Conservation (phyloP, 116 monocot genomes). For the Zostera marina region DNA sequence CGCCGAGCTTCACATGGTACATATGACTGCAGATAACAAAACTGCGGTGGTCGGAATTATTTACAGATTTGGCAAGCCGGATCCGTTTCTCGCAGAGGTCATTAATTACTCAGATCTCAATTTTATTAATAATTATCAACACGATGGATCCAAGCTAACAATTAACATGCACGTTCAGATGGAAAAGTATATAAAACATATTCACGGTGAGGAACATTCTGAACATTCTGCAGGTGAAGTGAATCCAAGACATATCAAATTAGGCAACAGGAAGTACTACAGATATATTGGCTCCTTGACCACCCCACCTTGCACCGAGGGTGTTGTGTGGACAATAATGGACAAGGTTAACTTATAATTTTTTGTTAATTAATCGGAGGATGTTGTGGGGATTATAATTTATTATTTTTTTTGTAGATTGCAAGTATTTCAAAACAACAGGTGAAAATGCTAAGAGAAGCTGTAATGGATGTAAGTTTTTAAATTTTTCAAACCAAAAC, state of each 20-base stretch:
- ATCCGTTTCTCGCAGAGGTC: too few relatives aligned
- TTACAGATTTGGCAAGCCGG: not conserved
- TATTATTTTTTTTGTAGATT: conserved; percentile 8
- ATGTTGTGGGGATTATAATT: conserved; percentile 29
- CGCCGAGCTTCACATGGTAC: too few relatives aligned
- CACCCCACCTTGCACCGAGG: conserved; percentile 40
- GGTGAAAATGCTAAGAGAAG: conserved; percentile 17
- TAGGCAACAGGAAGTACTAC: conserved; percentile 12
- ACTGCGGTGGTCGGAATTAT: too few relatives aligned
- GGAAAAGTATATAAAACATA: conserved; percentile 1
- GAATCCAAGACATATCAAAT: conserved; percentile 9
- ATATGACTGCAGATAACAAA: too few relatives aligned
- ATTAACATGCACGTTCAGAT: conserved; percentile 16
- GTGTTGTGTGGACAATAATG: conserved; percentile 31
- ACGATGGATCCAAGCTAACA: too few relatives aligned
- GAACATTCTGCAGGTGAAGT: not conserved
- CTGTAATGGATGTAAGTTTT: conserved; percentile 20
- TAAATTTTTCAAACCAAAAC: not conserved
- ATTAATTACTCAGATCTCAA: too few relatives aligned
- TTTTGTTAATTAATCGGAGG: too few relatives aligned
- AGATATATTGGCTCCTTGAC: conserved; percentile 19
- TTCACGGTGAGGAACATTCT: not conserved
- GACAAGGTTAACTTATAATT: conserved; percentile 4
- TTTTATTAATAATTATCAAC: too few relatives aligned
- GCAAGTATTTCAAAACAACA: conserved; percentile 21